These are phyloP conservation scores for Aurantiochytrium sp. DNA, from an alignment of 108 stramenopile genomes.

Conservation along the genomic window DNA sequence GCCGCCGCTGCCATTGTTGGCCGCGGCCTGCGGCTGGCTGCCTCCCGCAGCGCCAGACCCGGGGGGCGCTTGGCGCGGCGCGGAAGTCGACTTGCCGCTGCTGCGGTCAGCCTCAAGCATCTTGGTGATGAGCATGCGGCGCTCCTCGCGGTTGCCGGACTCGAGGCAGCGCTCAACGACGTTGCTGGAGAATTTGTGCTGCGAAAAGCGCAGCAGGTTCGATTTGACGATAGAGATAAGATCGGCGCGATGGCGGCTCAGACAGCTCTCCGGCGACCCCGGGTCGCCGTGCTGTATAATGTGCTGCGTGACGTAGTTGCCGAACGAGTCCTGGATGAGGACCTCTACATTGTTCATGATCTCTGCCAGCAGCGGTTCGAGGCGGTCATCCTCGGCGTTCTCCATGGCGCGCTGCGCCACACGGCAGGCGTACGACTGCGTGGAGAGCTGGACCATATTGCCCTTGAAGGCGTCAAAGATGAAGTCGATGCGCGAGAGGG, in stretches of 20 bases:
- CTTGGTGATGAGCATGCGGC: constrained; percentile 53
- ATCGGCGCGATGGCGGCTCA: constrained; percentile 51
- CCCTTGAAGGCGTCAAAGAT: constrained; percentile 87
- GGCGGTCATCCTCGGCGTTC: constrained; percentile 73
- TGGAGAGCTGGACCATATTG: constrained; percentile 82
- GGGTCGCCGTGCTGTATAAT: constrained; percentile 73
- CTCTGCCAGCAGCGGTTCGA: constrained; percentile 73
- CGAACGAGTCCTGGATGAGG: constrained; percentile 91
- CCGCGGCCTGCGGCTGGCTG: no score
- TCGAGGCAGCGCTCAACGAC: constrained; percentile 93
- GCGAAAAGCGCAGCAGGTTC: constrained; percentile 76
- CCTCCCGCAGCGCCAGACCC: constrained; percentile 53
- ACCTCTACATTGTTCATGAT: constrained; percentile 83
- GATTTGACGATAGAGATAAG: constrained; percentile 68
- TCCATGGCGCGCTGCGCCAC: constrained; percentile 93
- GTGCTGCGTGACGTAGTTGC: constrained; percentile 87
- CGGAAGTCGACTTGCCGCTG: background rate
- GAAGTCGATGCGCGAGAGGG: constrained; percentile 48
- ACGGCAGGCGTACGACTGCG: constrained; percentile 93
- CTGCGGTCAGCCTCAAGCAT: constrained; percentile 40
- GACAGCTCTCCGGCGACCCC: constrained; percentile 38
- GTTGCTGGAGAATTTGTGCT: constrained; percentile 95
- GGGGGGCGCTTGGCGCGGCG: no score
- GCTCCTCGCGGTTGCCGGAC: constrained; percentile 75
- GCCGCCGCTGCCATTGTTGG: no score